Conservation (phyloP, 768 basidiomycete species). For the Leccinum disarticulatum region DNA sequence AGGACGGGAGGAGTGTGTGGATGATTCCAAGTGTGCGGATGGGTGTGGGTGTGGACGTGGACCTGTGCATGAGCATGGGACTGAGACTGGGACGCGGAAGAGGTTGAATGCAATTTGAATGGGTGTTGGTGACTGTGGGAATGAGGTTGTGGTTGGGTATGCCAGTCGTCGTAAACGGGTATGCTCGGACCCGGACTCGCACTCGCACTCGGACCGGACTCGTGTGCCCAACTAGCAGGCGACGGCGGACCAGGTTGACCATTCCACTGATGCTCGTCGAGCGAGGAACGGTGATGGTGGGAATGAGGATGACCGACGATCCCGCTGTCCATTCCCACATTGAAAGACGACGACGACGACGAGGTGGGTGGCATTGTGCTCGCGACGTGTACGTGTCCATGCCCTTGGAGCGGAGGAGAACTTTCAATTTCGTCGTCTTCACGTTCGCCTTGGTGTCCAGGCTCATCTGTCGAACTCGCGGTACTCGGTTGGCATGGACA, state of each 20-base stretch:
- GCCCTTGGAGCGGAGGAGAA: not conserved
- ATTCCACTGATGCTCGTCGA: not conserved
- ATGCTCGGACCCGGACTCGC: not conserved
- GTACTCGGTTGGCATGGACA: too few relatives aligned
- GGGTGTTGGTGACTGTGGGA: not conserved
- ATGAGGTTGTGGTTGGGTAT: not conserved
- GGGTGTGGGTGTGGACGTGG: not conserved
- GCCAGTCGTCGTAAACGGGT: not conserved
- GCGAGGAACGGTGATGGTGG: not conserved
- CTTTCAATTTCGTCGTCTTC: not conserved
- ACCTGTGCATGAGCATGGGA: not conserved
- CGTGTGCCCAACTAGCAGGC: not conserved
- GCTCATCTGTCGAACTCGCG: too few relatives aligned
- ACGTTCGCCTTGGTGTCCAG: too few relatives aligned
- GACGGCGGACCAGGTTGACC: too few relatives aligned
- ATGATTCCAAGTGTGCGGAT: not conserved
- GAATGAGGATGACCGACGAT: too few relatives aligned
- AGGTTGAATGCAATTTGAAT: not conserved
- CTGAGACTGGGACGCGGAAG: not conserved
- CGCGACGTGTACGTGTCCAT: not conserved
- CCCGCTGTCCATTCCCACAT: not conserved
- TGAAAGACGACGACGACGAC: slow-evolving; percentile 31
- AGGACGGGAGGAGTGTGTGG: not conserved
- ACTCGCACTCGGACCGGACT: not conserved
- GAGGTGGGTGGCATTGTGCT: slow-evolving; percentile 17